Evolutionary conservation across 2,329 filamentous ascomycete species (phyloP).

Genomic region (Berkeleyomyces basicola): DNA sequence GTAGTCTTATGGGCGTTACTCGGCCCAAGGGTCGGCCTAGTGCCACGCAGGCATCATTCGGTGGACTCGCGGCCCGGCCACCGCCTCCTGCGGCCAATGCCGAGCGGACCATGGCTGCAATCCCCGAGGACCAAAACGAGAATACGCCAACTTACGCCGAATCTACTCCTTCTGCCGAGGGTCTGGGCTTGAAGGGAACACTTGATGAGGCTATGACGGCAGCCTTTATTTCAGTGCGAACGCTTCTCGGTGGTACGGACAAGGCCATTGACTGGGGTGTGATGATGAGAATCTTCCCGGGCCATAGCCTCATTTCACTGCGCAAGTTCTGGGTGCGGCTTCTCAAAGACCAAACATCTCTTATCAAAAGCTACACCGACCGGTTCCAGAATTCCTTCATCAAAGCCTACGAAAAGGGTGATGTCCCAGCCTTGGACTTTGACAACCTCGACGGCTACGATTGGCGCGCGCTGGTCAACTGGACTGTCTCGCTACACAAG

Average conservation of each 20-base stretch:
- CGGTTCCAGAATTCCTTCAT: constrained; percentile 52
- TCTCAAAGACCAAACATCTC: constrained; percentile 12
- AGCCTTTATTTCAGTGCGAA: constrained; percentile 40
- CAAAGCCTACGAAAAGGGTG: constrained; percentile 44
- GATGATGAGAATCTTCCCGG: constrained; percentile 38
- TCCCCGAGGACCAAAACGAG: constrained; percentile 5
- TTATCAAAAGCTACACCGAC: constrained; percentile 24
- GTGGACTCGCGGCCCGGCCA: constrained; percentile 2
- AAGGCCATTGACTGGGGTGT: constrained; percentile 45
- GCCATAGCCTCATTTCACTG: constrained; percentile 33
- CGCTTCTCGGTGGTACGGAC: constrained; percentile 43
- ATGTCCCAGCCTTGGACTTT: constrained; percentile 46
- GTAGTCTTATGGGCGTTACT: constrained; percentile 1
- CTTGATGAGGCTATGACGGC: constrained; percentile 28
- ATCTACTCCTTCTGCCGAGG: neutral
- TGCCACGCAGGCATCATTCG: constrained; percentile 1
- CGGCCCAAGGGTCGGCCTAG: constrained; percentile 13
- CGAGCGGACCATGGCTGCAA: constrained; percentile 10
- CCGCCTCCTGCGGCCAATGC: constrained; percentile 7
- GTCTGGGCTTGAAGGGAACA: constrained; percentile 2
- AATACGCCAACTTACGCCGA: neutral
- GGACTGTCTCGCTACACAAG: constrained; percentile 38
- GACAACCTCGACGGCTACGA: constrained; percentile 48
- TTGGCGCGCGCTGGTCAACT: constrained; percentile 49
- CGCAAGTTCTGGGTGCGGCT: constrained; percentile 43